Base-by-base conservation (phyloP, 2,329 filamentous ascomycete species). In the Plenodomus lindquistii region DNA sequence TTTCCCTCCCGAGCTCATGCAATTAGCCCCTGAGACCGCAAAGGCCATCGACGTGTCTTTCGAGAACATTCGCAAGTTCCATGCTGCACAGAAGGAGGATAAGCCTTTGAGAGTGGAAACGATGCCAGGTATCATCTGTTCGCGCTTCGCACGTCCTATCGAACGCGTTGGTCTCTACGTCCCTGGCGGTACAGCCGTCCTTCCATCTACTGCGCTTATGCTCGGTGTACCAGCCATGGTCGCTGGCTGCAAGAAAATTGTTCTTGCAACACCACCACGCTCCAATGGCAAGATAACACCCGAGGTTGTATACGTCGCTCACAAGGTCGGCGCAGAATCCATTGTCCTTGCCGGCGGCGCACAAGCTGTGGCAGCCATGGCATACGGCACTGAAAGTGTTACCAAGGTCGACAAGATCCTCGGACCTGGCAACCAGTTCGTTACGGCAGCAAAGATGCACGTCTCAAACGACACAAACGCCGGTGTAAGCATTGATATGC, bases 321-420 rank as follows among this genome's bases (percentile, higher is more conserved):
- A 97, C 83, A 97, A 97, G 76, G 87, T 97, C 44, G 93, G 93
- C 41, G 94, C 94, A 2, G 90, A 97, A 75, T 91, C 89, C 67
- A 97, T 99, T 61, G 93, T 99, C 4, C 83, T 99, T 20, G 94
- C 94, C 10, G 94, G 94, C 53, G 94, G 94, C 54, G 94, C 93
- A 0, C 94, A 99, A 76, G 94, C 94, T 37, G 86, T 99, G 31
- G 94, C 93, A 17, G 94, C 94, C 40, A 88, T 99, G 87, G 94
- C 94, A 2, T 99, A 99, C 75, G 94, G 94, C 40, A 99, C 94
- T 0, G 88, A 97, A 74, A 93, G 86, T 62, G 85, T 99, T 42
- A 89, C 81, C 73, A 99, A 99, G 78, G 94, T 99, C 7, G 94
- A 99, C 80, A 99, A 99, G 83, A 97, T 99, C 62, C 84, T 97